Evolutionary conservation across 495 filamentous ascomycete genomes (phyloP), one percentile per base, ranked within the genome.

Genomic region (Podospora fimiseda): DNA sequence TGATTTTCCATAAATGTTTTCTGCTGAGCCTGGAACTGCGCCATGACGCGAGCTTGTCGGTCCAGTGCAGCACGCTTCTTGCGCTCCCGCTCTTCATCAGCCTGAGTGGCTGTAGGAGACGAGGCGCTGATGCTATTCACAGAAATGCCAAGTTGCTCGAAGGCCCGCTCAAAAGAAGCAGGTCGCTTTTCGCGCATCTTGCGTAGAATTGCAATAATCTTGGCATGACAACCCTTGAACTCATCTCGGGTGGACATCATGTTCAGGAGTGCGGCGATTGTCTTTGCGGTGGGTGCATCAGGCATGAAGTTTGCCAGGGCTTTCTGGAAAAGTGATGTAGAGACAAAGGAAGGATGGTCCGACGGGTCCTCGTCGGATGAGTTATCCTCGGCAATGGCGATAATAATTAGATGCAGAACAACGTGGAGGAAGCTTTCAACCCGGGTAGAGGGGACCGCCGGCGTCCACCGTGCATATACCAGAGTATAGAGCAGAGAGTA

Each of bases 21-120:
- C 62, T 97, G 94, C 60, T 99, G 90, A 61, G 95, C 84, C 65
- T 95, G 93, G 73, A 97, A 95, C 64, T 95, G 88, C 2, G 90
- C 92, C 90, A 97, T 95, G 16, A 97, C 88, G 57, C 79, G 83
- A 8, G 90, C 90, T 70, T 97, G 90, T 43, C 93, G 79, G 53
- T 92, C 90, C 30, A 89, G 67, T 0, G 94, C 93, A 23, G 91
- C 84, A 59, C 85, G 82, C 74, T 96, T 97, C 76, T 90, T 97
- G 43, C 78, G 69, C 65, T 94, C 89, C 44, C 82, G 84, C 55
- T 90, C 86, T 55, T 84, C 81, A 9, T 87, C 81, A 2, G 70
- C 75, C 50, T 79, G 80, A 55, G 71, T 70, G 48, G 67, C 77
- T 4, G 75, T 74, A n/a, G 76, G 78, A 7, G 74, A 79, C 2